Percentiles rank a stretch among this genome's conserved stretches.
Evolutionary conservation across 352 stramenopile species (phyloP).

Genomic region (Phytophthora crassamura): DNA sequence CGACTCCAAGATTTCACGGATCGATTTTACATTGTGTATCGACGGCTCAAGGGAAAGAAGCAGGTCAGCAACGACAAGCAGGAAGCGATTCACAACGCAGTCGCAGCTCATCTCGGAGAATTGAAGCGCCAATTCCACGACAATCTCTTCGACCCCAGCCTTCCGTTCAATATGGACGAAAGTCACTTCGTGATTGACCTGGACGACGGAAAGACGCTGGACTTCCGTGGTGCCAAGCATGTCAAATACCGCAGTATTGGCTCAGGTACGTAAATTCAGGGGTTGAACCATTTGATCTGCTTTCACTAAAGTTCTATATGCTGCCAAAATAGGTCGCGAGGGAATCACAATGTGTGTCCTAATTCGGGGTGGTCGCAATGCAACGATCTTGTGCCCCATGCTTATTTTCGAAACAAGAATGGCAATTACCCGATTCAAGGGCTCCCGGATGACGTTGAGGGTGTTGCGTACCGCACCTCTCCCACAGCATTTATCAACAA

Average conservation of each 20-base stretch:
- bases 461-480: no score
- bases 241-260: constrained; percentile 18
- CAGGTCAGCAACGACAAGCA: no score
- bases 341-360: constrained; percentile 25
- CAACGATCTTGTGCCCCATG: constrained; percentile 2
- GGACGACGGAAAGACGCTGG: constrained; percentile 15
- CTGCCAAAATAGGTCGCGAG: constrained; percentile 20
- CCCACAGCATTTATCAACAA: no score
- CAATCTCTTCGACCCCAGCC: not conserved
- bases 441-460: no score
- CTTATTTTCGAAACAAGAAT: constrained; percentile 17
- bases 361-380: not conserved
- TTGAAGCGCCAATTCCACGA: constrained; percentile 9
- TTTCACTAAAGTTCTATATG: no score
- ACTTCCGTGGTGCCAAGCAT: not conserved
- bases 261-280: constrained; percentile 14
- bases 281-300: no score
- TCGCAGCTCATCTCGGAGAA: not conserved
- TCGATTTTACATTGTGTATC: no score
- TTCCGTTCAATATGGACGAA: constrained; percentile 20
- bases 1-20: no score
- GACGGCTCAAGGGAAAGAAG: no score
- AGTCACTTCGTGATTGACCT: constrained; percentile 24
- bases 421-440: constrained; percentile 17
- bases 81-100: no score